Evolutionary conservation across 805 yeast genomes (phyloP), one percentile per base, ranked within the genome.

Genomic region (Pichia heedii): DNA sequence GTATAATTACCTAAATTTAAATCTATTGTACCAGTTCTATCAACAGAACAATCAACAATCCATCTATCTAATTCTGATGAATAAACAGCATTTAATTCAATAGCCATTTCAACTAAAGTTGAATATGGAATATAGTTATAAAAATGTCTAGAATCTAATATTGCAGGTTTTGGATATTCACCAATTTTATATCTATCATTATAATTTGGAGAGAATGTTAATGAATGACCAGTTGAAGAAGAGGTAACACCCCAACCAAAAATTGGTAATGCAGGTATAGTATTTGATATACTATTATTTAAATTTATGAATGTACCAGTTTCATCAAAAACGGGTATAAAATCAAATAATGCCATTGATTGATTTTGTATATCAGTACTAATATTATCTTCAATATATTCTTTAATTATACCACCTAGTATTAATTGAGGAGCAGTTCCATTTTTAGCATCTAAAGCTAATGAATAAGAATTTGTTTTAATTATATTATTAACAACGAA

Each of bases 71-170:
- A 54, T 6, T 66, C 63, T 4, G 62, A 57, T 3, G 73, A 69
- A 55, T 75, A 84, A 49, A 69, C 73, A 0, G 90, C 90, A 53
- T 79, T 79, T 33, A 80, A 63, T 59, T 84, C 89, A 22, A 82
- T 67, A 0, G 89, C 86, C 26, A 84, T 60, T 50, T 74, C 75
- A 40, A 83, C 67, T 35, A 84, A 63, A 5, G 75, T 56, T 37
- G 72, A 70, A 34, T 71, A 61, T 0, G 90, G 90, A 30, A 84
- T 56, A 54, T 65, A 72, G 24, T 68, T 68, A 56, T 61, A 73
- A 11, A 59, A 48, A 34, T 70, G 64, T 44, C 85, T 66, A 1
- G 84, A 64, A 54, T 82, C 87, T 19, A 83, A 54, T 5, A 81
- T 43, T 0, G 77, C 80, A 0, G 88, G 82, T 21, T 67, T 60